Percentiles rank a stretch among this genome's conserved stretches.
phyloP scores from a whole-genome alignment of 2,329 filamentous ascomycete genomes.

The Cladosporium sp. region DNA sequence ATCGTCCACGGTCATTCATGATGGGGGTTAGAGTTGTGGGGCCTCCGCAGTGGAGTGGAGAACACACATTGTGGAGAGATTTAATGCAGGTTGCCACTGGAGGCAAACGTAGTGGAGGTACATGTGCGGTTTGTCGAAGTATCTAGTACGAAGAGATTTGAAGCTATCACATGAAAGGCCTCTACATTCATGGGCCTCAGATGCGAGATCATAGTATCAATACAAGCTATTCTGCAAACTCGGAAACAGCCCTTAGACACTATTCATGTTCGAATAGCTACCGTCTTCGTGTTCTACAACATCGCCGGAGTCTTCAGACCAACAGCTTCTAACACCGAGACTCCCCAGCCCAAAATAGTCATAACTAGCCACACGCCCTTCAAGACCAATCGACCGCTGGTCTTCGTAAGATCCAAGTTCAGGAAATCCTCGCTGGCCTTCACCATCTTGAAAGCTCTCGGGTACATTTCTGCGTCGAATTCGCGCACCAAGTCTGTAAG shows the following conservation, averaged over 20 bases:
- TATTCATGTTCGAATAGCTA: neutral
- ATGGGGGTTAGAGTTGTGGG: neutral
- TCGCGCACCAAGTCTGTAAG: neutral
- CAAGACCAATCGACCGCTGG: neutral
- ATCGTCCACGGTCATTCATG: neutral
- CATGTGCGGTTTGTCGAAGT: neutral
- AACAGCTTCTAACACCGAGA: neutral
- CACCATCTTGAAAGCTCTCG: neutral
- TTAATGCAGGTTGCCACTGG: neutral
- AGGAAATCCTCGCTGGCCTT: neutral
- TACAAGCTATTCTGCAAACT: neutral
- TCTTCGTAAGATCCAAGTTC: neutral
- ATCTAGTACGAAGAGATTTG: neutral
- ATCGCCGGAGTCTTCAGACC: neutral
- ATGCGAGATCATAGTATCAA: neutral
- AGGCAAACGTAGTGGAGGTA: neutral
- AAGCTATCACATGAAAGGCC: neutral
- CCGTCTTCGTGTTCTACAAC: neutral
- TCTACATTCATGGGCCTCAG: neutral
- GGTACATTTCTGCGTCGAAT: neutral
- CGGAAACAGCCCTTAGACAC: neutral
- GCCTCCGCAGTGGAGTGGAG: neutral
- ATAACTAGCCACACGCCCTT: neutral
- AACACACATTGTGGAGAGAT: neutral
- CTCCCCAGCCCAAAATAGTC: neutral